phyloP scores from a whole-genome alignment of 441 rosid genomes.

The Raphanus hybrid region DNA sequence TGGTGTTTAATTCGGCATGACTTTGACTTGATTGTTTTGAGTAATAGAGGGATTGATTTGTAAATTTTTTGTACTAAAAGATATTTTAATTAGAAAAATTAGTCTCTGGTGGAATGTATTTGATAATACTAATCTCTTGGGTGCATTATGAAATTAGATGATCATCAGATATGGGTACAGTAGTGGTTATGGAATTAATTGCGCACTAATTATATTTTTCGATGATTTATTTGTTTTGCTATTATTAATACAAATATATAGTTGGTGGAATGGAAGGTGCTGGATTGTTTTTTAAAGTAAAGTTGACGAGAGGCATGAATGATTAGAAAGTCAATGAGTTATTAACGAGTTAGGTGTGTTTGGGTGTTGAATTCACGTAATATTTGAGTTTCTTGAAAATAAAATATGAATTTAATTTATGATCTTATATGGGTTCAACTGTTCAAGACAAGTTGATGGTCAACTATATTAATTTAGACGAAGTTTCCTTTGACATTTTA shows the following conservation, averaged over 20 bases:
- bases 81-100: conserved; percentile 25
- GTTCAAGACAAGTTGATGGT: conserved; percentile 29
- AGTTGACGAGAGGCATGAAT: conserved; percentile 33
- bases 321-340: conserved; percentile 38
- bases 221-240: background rate
- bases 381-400: background rate
- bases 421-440: background rate
- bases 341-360: conserved; percentile 36
- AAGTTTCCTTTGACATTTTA: conserved; percentile 19
- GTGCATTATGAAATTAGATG: conserved; percentile 14
- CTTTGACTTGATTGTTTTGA: conserved; percentile 25
- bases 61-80: conserved; percentile 25
- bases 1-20: conserved; percentile 59
- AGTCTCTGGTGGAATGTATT: background rate
- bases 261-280: conserved; percentile 21
- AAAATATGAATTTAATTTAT: conserved; percentile 2
- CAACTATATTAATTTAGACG: conserved; percentile 29
- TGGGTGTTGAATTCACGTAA: conserved; percentile 29
- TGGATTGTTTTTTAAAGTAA: conserved; percentile 38
- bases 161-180: conserved; percentile 17
- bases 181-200: conserved; percentile 38
- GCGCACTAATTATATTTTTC: conserved; percentile 7
- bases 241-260: conserved; percentile 8
- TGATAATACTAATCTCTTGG: conserved; percentile 1
- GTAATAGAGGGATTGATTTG: conserved; percentile 35